Evolutionary conservation across 257 asterid genomes (phyloP).

Genomic region (Nicotiana otophora): DNA sequence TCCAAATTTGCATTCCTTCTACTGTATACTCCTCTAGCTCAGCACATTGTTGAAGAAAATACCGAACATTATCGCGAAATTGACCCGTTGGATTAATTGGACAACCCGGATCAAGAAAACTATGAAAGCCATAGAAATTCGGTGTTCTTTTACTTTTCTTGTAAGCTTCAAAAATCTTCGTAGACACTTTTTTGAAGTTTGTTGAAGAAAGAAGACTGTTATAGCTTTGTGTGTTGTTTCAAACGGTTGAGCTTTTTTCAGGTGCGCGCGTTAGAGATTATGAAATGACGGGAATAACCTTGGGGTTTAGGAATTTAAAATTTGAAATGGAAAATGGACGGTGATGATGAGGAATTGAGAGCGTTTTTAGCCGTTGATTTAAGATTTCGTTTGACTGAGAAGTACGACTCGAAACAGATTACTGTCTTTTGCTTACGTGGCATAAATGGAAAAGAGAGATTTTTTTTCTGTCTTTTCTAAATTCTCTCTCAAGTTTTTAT

Average conservation of each 20-base stretch:
- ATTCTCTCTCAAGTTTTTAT: too few relatives aligned
- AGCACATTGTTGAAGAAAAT: conserved; percentile 61
- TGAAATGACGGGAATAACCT: conserved; percentile 4
- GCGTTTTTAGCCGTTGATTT: neutral
- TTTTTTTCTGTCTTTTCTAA: too few relatives aligned
- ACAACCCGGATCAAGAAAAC: conserved; percentile 55
- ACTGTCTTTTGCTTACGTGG: neutral
- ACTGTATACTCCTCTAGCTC: conserved; percentile 43
- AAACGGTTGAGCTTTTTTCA: neutral
- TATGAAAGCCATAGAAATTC: conserved; percentile 52
- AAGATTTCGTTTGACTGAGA: neutral
- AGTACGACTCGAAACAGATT: conserved; percentile 2
- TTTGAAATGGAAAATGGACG: neutral
- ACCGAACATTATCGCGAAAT: conserved; percentile 62
- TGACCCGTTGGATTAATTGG: conserved; percentile 44
- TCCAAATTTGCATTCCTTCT: conserved; percentile 63
- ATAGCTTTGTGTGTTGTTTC: neutral
- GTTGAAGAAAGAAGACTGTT: neutral
- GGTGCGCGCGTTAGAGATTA: neutral
- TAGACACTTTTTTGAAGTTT: too few relatives aligned
- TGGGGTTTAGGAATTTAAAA: neutral
- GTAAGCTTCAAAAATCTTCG: conserved; percentile 11
- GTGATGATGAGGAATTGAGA: neutral
- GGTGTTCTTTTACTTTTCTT: conserved; percentile 26
- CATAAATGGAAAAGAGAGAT: neutral